Conservation (phyloP, 164 flowering plant species). For the Annona squamosa region DNA sequence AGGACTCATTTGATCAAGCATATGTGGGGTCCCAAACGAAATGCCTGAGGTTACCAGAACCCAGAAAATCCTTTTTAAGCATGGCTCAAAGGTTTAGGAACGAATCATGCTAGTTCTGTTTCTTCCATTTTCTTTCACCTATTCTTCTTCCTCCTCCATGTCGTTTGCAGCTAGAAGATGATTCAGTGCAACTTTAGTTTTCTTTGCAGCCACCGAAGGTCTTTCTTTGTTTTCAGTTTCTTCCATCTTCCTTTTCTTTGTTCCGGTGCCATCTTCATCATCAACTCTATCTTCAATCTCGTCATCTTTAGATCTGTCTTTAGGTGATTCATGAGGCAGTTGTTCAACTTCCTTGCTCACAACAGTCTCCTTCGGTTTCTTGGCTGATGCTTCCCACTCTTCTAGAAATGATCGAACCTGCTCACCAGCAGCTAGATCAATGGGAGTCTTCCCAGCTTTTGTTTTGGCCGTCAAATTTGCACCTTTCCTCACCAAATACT, state of each 20-base stretch:
- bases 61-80: no score
- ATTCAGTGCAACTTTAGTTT: slow-evolving; percentile 45
- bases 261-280: slow-evolving; percentile 16
- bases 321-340: slow-evolving; percentile 13
- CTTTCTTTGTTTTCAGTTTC: slow-evolving; percentile 27
- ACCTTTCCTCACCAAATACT: slow-evolving; percentile 75
- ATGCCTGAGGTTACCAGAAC: no score
- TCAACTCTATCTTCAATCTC: slow-evolving; percentile 15
- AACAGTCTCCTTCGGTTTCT: slow-evolving; percentile 11
- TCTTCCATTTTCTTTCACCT: background rate
- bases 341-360: slow-evolving; percentile 24
- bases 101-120: background rate
- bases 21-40: no score
- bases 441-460: slow-evolving; percentile 77
- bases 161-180: slow-evolving; percentile 66
- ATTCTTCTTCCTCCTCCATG: slow-evolving; percentile 38
- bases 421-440: slow-evolving; percentile 57
- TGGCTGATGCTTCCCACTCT: slow-evolving; percentile 29
- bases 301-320: slow-evolving; percentile 16
- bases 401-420: slow-evolving; percentile 46
- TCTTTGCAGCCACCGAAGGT: slow-evolving; percentile 35
- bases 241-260: slow-evolving; percentile 38
- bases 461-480: slow-evolving; percentile 46
- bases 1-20: no score
- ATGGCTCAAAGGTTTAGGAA: no score